These are phyloP conservation scores for Capronia epimyces DNA, from an alignment of 2,329 filamentous ascomycete genomes.

Conservation along the genomic window DNA sequence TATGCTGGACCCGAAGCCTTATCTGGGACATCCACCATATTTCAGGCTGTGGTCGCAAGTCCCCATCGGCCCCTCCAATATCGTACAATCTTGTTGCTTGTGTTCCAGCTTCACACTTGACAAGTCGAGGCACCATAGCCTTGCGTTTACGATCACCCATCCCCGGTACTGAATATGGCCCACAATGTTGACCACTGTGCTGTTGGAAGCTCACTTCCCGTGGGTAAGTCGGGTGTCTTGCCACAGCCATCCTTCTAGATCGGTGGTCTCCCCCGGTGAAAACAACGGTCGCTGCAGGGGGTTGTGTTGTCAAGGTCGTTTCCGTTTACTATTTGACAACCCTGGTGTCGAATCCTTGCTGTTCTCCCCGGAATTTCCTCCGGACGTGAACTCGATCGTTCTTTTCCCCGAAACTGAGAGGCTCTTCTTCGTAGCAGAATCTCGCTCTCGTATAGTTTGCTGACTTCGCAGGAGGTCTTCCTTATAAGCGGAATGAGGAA, in stretches of 20 bases:
- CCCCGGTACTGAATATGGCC: too few species aligned
- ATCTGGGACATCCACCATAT: too few species aligned
- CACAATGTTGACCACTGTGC: too few species aligned
- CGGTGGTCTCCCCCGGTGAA: background rate
- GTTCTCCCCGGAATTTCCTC: constrained; percentile 10
- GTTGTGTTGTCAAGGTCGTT: constrained; percentile 16
- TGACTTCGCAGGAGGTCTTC: constrained; percentile 43
- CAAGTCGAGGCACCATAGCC: background rate
- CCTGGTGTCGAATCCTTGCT: constrained; percentile 23
- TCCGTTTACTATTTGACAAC: constrained; percentile 21
- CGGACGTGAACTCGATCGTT: constrained; percentile 27
- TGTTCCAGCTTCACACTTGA: too few species aligned
- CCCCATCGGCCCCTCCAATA: background rate
- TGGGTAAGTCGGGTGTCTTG: background rate
- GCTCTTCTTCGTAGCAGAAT: constrained; percentile 23
- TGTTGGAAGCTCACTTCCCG: too few species aligned
- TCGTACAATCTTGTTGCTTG: background rate
- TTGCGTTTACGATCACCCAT: background rate
- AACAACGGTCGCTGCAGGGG: background rate
- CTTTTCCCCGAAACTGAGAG: constrained; percentile 27
- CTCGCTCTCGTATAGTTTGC: constrained; percentile 32
- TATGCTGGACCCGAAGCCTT: too few species aligned
- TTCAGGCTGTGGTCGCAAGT: too few species aligned
- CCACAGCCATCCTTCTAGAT: background rate
- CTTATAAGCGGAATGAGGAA: constrained; percentile 44